These are phyloP conservation scores for Fusarium concolor DNA, from an alignment of 2,329 filamentous ascomycete species.

Conservation along the genomic window DNA sequence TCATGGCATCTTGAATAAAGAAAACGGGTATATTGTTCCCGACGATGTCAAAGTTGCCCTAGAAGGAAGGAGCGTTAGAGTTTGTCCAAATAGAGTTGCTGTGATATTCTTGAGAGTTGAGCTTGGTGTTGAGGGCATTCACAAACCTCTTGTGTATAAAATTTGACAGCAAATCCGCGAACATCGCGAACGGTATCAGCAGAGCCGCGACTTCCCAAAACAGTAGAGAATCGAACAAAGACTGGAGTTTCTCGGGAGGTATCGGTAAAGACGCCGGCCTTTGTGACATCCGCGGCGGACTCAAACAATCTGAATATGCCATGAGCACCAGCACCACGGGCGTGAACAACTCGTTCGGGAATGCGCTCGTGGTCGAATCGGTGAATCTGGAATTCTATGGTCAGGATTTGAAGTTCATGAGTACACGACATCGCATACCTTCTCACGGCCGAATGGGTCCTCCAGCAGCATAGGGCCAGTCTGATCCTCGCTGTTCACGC, in stretches of 20 bases:
- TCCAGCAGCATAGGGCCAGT: conserved; percentile 77
- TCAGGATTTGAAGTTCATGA: background rate
- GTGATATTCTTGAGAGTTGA: too few relatives aligned
- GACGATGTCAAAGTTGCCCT: conserved; percentile 65
- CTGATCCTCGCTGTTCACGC: conserved; percentile 69
- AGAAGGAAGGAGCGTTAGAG: too few relatives aligned
- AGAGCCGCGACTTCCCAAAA: conserved; percentile 78
- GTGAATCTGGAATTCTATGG: conserved; percentile 63
- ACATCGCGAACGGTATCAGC: conserved; percentile 88
- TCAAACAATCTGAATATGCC: conserved; percentile 76
- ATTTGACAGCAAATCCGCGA: conserved; percentile 76
- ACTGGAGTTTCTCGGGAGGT: conserved; percentile 63
- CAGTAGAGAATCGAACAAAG: conserved; percentile 77
- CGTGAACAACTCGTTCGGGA: conserved; percentile 76
- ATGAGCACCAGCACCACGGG: conserved; percentile 75
- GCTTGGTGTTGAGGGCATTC: too few relatives aligned
- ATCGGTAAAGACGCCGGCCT: conserved; percentile 69
- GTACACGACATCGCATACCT: conserved; percentile 58
- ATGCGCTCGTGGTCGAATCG: conserved; percentile 76
- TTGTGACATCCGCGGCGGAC: conserved; percentile 74
- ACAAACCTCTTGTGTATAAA: conserved; percentile 76
- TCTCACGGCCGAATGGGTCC: conserved; percentile 78
- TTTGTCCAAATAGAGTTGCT: too few relatives aligned
- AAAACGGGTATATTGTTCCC: conserved; percentile 82
- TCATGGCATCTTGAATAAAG: conserved; percentile 81